Percentiles rank a stretch among this genome's conserved stretches.
These are phyloP conservation scores for Mycena galericulata DNA, from an alignment of 768 basidiomycete species.

Conservation along the genomic window DNA sequence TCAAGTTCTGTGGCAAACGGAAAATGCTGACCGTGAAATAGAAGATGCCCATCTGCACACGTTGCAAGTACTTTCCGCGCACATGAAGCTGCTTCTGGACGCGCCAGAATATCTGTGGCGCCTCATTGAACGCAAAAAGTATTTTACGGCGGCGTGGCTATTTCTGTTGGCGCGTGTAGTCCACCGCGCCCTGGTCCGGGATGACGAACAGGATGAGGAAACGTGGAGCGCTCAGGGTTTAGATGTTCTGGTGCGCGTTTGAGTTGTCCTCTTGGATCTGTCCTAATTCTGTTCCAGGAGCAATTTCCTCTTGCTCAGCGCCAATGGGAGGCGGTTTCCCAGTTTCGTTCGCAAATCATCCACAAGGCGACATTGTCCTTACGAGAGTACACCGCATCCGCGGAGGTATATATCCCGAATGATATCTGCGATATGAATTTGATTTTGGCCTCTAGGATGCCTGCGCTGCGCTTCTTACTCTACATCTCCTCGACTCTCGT, in stretches of 20 bases:
- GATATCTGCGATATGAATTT: neutral
- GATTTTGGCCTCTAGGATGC: conserved; percentile 60
- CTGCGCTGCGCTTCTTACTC: conserved; percentile 82
- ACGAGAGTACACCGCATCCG: conserved; percentile 65
- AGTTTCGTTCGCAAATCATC: conserved; percentile 89
- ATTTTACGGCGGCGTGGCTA: conserved; percentile 87
- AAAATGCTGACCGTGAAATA: conserved; percentile 40
- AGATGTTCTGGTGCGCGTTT: conserved; percentile 65
- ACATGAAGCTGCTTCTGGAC: conserved; percentile 92
- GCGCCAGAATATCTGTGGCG: conserved; percentile 94
- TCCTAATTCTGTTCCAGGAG: conserved; percentile 57
- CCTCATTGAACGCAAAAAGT: conserved; percentile 82
- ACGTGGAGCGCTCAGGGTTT: conserved; percentile 70
- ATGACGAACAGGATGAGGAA: conserved; percentile 74
- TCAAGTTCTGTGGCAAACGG: conserved; percentile 3
- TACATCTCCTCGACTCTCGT: conserved; percentile 91
- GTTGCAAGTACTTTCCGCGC: conserved; percentile 84
- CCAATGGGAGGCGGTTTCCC: conserved; percentile 92
- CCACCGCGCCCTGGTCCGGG: conserved; percentile 75
- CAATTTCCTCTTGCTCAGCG: conserved; percentile 91
- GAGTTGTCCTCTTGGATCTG: neutral
- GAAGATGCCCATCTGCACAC: conserved; percentile 77
- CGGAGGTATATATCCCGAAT: conserved; percentile 56
- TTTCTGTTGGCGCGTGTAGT: conserved; percentile 90
- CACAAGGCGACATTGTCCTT: conserved; percentile 89